A percentile compares a stretch with the other conserved stretches of the same genome.
Evolutionary conservation across 2,329 filamentous ascomycete species (phyloP).

Genomic region (Colletotrichum trifolii): DNA sequence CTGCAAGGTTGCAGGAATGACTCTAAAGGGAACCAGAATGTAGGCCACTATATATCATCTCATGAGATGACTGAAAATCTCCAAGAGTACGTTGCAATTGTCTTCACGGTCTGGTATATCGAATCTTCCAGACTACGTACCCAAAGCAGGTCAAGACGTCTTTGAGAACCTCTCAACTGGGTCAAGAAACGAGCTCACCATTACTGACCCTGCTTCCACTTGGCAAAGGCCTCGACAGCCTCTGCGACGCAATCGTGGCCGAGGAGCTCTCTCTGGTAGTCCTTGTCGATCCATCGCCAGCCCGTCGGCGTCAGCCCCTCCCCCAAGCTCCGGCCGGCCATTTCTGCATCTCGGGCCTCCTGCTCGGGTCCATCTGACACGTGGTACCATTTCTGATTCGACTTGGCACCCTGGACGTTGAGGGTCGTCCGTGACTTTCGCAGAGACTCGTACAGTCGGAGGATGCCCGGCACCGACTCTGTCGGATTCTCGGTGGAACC

Average conservation of each 20-base stretch:
- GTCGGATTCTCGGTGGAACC: neutral
- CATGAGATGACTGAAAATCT: no score
- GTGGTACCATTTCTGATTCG: constrained; percentile 32
- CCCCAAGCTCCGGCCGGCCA: neutral
- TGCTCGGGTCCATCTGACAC: constrained; percentile 25
- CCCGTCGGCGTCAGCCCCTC: constrained; percentile 6
- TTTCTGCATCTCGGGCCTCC: constrained; percentile 22
- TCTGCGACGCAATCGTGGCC: constrained; percentile 13
- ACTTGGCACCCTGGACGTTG: constrained; percentile 8
- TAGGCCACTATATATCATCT: no score
- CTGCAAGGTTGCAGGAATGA: no score
- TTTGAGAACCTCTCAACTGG: no score
- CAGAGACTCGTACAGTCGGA: constrained; percentile 12
- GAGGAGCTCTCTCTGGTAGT: neutral
- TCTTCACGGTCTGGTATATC: no score
- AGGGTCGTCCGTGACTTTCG: constrained; percentile 9
- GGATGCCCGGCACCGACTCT: constrained; percentile 9
- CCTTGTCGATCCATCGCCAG: constrained; percentile 14
- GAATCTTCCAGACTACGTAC: no score
- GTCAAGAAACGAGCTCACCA: neutral
- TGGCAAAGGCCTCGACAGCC: constrained; percentile 1
- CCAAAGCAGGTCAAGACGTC: no score
- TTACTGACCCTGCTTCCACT: neutral
- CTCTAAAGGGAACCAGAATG: no score
- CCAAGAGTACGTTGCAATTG: no score